phyloP scores from a whole-genome alignment of 371 early-diverging fungal species.

The Syncephalis plumigaleata region DNA sequence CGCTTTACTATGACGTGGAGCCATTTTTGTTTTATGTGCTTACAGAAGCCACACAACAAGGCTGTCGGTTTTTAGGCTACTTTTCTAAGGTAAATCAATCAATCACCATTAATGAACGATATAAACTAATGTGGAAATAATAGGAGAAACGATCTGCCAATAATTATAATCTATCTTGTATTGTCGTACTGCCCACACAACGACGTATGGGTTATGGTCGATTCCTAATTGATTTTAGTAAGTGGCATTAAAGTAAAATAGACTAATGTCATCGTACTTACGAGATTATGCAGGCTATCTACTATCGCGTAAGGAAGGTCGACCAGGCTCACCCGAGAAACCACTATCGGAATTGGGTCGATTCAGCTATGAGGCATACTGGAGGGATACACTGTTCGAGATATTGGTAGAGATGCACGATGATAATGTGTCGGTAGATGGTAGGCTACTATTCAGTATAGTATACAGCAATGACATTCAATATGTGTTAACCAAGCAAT shows the following conservation, averaged over 20 bases:
- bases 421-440: too few relatives aligned
- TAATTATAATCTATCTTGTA: conserved; percentile 97
- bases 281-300: conserved; percentile 57
- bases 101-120: neutral
- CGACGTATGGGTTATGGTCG: conserved; percentile 98
- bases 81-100: conserved; percentile 78
- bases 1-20: conserved; percentile 99
- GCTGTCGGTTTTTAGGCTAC: conserved; percentile 94
- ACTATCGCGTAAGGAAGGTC: conserved; percentile 80
- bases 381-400: conserved; percentile 32
- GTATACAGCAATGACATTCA: too few relatives aligned
- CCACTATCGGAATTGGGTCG: conserved; percentile 97
- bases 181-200: conserved; percentile 89
- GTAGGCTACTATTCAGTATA: too few relatives aligned
- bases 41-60: conserved; percentile 49
- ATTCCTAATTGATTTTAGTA: conserved; percentile 90
- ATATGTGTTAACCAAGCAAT: too few relatives aligned
- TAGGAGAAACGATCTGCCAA: conserved; percentile 82
- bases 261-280: neutral
- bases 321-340: conserved; percentile 91
- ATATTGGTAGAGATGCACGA: conserved; percentile 6
- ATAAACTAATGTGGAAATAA: neutral
- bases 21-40: conserved; percentile 98
- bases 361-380: conserved; percentile 79
- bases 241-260: conserved; percentile 7